Base-by-base conservation (phyloP, 306 rosid species). In the Ziziphus jujuba region DNA sequence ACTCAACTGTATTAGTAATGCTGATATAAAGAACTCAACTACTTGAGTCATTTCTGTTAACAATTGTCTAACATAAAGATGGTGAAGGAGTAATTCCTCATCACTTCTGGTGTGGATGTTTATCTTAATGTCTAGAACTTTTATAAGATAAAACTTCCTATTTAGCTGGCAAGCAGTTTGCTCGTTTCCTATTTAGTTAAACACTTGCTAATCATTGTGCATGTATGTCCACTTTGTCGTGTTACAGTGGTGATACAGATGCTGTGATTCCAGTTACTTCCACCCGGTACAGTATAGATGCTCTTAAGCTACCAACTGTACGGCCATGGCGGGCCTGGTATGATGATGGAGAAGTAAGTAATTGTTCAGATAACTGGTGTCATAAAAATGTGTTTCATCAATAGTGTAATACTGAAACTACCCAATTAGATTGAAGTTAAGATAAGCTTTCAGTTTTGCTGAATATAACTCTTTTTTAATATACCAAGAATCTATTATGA, bases 251-350 rank as follows among this genome's bases (percentile, higher is more conserved):
- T 24, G 93, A 92, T 48, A 90, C 96, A 38, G 97, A 87, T 47
- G 14, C 84, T 0, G 57, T 92, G 52, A 52, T 92, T 72, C 98
- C 97, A 5, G 80, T 86, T 59, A 90, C 97, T 72, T 82, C 98
- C 47, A 86, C 96, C 61, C 91, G 98, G 56, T 76, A 78, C 57
- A 87, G 90, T 79, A 80, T 90, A 43, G 82, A 83, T 38, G 88
- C 97, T 63, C 93, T 86, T 65, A 61, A 80, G 61, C 97, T 92
- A 76, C 74, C 95, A 23, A 84, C 87, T 9, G 63, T 66, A 14
- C 59, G 80, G 16, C 87, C 83, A 33, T 92, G 98, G 96, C 82
- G 68, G 33, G 77, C 98, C 52, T 92, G 98, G 98, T 92, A 92
- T 9, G 87, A 84, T 43, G 90, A 80, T 43, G 87, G 79, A 14